Conservation (phyloP, 805 yeast species). For the Danielia oregonensis region DNA sequence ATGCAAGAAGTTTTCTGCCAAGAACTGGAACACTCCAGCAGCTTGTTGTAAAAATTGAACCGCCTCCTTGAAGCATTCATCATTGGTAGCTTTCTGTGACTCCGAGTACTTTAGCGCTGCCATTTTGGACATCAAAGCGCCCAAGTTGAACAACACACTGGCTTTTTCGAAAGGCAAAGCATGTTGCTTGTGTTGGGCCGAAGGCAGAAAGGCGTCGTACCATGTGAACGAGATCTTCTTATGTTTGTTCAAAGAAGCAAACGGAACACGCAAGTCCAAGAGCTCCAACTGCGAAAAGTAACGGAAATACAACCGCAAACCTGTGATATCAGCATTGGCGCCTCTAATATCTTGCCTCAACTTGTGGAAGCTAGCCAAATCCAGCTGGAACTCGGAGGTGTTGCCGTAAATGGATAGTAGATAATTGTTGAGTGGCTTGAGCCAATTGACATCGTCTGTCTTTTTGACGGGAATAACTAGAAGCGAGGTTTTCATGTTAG, state of each 20-base stretch:
- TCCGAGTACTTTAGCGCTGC: slow-evolving; percentile 35
- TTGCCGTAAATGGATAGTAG: slow-evolving; percentile 62
- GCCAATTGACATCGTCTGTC: slow-evolving; percentile 66
- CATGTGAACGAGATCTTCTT: slow-evolving; percentile 64
- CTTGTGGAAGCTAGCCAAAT: slow-evolving; percentile 50
- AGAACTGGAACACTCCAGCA: slow-evolving; percentile 69
- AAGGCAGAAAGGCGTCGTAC: slow-evolving; percentile 64
- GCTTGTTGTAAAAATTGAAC: slow-evolving; percentile 65
- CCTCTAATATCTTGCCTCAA: slow-evolving; percentile 59
- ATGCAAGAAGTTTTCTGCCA: slow-evolving; percentile 79
- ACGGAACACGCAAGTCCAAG: slow-evolving; percentile 72
- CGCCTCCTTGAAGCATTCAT: slow-evolving; percentile 52
- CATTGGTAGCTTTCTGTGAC: slow-evolving; percentile 26
- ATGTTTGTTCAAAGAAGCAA: slow-evolving; percentile 43
- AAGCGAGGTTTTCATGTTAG: slow-evolving; percentile 18
- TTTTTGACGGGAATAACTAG: slow-evolving; percentile 29
- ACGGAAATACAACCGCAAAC: slow-evolving; percentile 54
- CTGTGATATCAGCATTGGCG: slow-evolving; percentile 37
- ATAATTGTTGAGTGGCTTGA: slow-evolving; percentile 53
- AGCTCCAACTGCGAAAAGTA: slow-evolving; percentile 83
- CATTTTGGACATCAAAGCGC: slow-evolving; percentile 52
- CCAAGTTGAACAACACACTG: slow-evolving; percentile 74
- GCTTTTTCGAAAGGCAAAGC: slow-evolving; percentile 91
- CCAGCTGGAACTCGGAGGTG: slow-evolving; percentile 53
- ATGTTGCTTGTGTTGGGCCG: slow-evolving; percentile 56